These are phyloP conservation scores for Gynostemma pentaphyllum DNA, from an alignment of 306 rosid genomes.

Conservation along the genomic window DNA sequence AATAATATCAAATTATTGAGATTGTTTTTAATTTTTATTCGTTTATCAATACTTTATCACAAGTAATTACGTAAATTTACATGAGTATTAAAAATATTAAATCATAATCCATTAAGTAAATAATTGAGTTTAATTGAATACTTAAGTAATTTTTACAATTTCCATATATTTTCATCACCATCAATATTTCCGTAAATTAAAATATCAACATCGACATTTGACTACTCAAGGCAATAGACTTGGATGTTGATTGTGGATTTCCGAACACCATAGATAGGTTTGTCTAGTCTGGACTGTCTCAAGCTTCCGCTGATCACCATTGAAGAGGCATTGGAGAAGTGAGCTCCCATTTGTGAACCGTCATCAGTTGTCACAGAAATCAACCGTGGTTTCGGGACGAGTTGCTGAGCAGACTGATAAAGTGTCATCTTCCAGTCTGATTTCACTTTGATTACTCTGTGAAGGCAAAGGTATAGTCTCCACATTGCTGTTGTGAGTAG, in stretches of 20 bases:
- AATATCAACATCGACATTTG: too few species aligned
- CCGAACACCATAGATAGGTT: conserved; percentile 33
- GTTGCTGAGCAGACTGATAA: conserved; percentile 35
- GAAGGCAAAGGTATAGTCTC: conserved; percentile 14
- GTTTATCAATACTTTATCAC: too few species aligned
- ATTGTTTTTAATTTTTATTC: too few species aligned
- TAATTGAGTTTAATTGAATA: too few species aligned
- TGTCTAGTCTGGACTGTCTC: conserved; percentile 62
- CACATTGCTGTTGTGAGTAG: neutral
- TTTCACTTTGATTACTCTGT: conserved; percentile 30
- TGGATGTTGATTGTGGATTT: conserved; percentile 40
- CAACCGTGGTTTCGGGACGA: conserved; percentile 1
- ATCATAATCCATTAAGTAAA: too few species aligned
- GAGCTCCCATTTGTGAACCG: conserved; percentile 23
- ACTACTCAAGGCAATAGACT: conserved; percentile 31
- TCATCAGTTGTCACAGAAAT: neutral
- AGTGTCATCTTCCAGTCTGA: conserved; percentile 47
- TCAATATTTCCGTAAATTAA: too few species aligned
- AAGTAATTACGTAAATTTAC: too few species aligned
- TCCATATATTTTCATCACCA: too few species aligned
- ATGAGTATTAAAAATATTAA: too few species aligned
- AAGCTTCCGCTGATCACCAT: conserved; percentile 65
- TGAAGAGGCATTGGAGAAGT: conserved; percentile 58
- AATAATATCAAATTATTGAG: too few species aligned
- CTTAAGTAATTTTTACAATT: too few species aligned